Evolutionary conservation across 1,284 basidiomycete genomes (phyloP), one percentile per base, ranked within the genome.

Genomic region (Trichosporon sp.): DNA sequence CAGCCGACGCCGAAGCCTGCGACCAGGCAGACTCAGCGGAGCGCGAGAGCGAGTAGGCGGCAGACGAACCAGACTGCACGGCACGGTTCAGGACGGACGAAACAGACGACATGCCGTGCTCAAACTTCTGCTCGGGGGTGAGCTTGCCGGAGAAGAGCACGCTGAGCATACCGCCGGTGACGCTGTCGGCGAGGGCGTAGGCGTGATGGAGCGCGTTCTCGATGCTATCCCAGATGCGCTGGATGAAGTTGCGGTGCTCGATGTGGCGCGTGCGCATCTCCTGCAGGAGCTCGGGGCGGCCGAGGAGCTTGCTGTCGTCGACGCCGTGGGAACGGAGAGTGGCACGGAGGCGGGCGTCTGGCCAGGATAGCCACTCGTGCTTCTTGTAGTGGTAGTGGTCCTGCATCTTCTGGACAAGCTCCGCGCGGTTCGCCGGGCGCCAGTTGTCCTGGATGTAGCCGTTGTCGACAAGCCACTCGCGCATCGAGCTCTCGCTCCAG

Each of bases 341-440:
- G 0, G 89, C 90, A 61, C 92, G 88, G 32, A 95, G 85, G 54
- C 91, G 86, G 3, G 92, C 89, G 72, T 94, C 91, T 14, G 92
- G 91, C 92, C 92, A 95, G n/a, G 85, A 84, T 58, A 93, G 82
- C 78, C 92, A 93, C 3, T 86, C 84, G 7, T 83, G 73, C 23
- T 80, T 78, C 27, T 73, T 69, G 49, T 79, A 73, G 71, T 80
- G 80, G 76, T 84, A 83, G 73, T 81, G 73, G 29, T 68, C 69
- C 71, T 66, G 63, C 67, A 78, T 70, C 63, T 67, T 52, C 37
- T 72, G 60, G 29, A 40, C 21, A 32, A 63, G 61, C 54, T 93
- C 86, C 66, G 91, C 88, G 56, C 91, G 86, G 68, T 85, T 87
- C 71, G 84, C 85, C 49, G 49, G 49, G 76, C 89, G 81, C 9